These are phyloP conservation scores for Sporisorium iseilematis-ciliati DNA, from an alignment of 1,284 basidiomycete genomes.

Conservation along the genomic window DNA sequence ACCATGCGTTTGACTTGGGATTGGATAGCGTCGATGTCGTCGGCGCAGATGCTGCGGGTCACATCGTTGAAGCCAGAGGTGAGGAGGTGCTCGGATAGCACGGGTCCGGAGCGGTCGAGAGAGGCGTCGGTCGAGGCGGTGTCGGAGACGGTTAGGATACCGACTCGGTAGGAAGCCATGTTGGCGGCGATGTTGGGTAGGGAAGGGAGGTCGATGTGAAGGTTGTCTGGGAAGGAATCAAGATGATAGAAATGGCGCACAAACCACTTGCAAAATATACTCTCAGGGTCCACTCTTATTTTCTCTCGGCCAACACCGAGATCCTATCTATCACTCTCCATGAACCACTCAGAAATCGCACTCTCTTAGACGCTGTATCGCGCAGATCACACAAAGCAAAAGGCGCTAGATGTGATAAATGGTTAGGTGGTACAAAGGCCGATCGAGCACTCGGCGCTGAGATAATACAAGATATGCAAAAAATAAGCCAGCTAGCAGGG, in stretches of 20 bases:
- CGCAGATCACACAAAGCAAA: background rate
- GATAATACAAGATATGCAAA: constrained; percentile 4
- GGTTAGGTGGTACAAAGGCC: constrained; percentile 6
- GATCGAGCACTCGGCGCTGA: background rate
- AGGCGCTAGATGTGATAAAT: background rate
- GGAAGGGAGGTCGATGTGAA: background rate
- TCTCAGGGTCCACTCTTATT: constrained; percentile 9
- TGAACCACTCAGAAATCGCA: background rate
- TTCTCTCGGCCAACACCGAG: background rate
- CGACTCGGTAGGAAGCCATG: constrained; percentile 16
- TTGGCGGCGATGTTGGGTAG: background rate
- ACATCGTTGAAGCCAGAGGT: constrained; percentile 20
- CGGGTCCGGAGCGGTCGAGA: constrained; percentile 51
- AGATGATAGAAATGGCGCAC: background rate
- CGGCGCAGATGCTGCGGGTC: constrained; percentile 26
- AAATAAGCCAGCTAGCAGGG: background rate
- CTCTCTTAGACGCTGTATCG: background rate
- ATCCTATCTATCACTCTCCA: background rate
- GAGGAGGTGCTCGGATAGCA: constrained; percentile 25
- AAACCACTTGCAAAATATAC: constrained; percentile 1
- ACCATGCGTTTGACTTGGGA: constrained; percentile 8
- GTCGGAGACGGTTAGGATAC: constrained; percentile 55
- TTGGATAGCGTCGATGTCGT: constrained; percentile 30
- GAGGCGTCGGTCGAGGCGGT: constrained; percentile 38
- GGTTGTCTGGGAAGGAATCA: background rate